Evolutionary conservation across 306 rosid genomes (phyloP).

Genomic region (Vigna radiata): DNA sequence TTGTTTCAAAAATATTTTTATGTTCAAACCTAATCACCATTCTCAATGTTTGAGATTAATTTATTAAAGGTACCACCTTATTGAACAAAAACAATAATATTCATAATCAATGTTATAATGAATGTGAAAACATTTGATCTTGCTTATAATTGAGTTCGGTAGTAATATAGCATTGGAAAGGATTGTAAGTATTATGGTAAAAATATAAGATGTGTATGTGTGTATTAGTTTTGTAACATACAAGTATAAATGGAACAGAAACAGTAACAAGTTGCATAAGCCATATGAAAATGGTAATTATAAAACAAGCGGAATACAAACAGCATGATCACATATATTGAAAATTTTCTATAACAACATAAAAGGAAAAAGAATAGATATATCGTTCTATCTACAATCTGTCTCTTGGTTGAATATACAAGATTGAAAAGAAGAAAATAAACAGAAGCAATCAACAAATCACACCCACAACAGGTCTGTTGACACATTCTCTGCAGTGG

Average conservation of each 20-base stretch:
- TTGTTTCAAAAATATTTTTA: too few species aligned
- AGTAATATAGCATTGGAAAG: too few species aligned
- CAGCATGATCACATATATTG: constrained; percentile 18
- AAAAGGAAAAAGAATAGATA: constrained; percentile 19
- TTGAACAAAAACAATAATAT: too few species aligned
- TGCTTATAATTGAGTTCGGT: too few species aligned
- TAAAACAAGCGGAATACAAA: constrained; percentile 8
- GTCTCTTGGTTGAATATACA: constrained; percentile 49
- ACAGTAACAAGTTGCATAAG: constrained; percentile 24
- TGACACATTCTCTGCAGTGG: constrained; percentile 36
- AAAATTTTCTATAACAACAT: constrained; percentile 38
- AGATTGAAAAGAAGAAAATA: constrained; percentile 25
- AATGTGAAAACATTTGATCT: too few species aligned
- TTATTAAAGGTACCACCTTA: too few species aligned
- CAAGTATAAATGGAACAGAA: constrained; percentile 1
- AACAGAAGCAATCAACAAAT: constrained; percentile 48
- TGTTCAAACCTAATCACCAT: too few species aligned
- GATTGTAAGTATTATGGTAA: too few species aligned
- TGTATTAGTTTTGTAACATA: background rate
- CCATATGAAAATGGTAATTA: constrained; percentile 22
- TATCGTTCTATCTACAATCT: constrained; percentile 44
- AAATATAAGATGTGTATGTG: too few species aligned
- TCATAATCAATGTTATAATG: too few species aligned
- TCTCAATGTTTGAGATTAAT: too few species aligned
- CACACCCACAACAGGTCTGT: constrained; percentile 44